Evolutionary conservation across 768 basidiomycete genomes (phyloP).

Genomic region (Tulasnella sp.): DNA sequence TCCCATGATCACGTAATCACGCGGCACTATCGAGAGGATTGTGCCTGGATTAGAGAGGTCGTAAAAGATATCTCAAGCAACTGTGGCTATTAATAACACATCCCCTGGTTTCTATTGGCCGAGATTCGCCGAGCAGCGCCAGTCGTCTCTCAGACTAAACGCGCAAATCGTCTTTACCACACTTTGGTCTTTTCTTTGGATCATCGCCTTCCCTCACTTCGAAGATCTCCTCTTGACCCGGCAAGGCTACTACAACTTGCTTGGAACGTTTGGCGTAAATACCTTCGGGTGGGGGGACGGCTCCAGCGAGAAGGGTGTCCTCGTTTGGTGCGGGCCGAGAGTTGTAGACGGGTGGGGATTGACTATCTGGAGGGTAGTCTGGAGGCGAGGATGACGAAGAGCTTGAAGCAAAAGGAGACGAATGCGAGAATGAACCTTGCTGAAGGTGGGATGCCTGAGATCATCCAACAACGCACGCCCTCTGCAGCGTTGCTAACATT

Average conservation of each 20-base stretch:
- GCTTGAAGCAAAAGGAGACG: background rate
- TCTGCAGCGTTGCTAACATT: no score
- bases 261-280: background rate
- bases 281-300: slow-evolving; percentile 13
- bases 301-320: slow-evolving; percentile 17
- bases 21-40: no score
- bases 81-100: no score
- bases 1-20: no score
- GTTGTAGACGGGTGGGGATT: slow-evolving; percentile 9
- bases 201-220: background rate
- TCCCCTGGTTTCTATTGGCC: no score
- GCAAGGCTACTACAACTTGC: slow-evolving; percentile 4
- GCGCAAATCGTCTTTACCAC: slow-evolving; percentile 9
- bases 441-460: background rate
- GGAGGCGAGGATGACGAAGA: background rate
- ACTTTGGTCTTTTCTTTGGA: background rate
- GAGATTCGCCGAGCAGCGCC: no score
- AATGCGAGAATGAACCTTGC: background rate
- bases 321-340: slow-evolving; percentile 3
- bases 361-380: background rate
- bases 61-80: no score
- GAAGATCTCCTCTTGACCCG: background rate
- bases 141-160: no score
- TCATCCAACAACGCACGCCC: no score
- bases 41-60: no score